phyloP scores from a whole-genome alignment of 2,329 filamentous ascomycete species.

The Nemania abortiva region DNA sequence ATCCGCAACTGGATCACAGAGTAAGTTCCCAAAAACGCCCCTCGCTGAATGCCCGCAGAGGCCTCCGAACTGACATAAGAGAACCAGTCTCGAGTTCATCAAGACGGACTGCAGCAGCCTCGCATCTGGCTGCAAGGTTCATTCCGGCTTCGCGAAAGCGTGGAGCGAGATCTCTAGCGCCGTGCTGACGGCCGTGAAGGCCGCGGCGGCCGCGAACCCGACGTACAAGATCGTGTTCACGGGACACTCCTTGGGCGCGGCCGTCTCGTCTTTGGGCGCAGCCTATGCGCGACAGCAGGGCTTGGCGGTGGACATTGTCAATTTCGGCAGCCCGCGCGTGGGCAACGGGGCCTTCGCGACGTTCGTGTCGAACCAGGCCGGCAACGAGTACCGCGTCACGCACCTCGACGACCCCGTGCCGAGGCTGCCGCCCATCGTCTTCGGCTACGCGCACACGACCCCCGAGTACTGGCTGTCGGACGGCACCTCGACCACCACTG shows the following conservation, averaged over 20 bases:
- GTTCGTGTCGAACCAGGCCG: constrained; percentile 66
- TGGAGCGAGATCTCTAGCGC: constrained; percentile 65
- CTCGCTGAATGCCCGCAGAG: background rate
- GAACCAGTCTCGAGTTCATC: constrained; percentile 56
- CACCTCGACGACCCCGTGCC: constrained; percentile 76
- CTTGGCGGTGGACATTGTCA: constrained; percentile 69
- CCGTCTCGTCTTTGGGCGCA: constrained; percentile 70
- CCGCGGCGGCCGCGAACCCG: constrained; percentile 61
- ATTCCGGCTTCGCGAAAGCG: constrained; percentile 69
- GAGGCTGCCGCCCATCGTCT: constrained; percentile 70
- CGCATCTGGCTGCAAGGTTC: constrained; percentile 62
- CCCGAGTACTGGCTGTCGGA: constrained; percentile 75
- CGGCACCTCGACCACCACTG: constrained; percentile 50
- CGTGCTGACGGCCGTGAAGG: constrained; percentile 58
- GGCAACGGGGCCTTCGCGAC: constrained; percentile 68
- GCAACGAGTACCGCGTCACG: constrained; percentile 72
- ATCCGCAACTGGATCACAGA: constrained; percentile 73
- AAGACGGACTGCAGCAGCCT: constrained; percentile 55
- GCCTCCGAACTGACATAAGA: constrained; percentile 4
- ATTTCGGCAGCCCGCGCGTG: constrained; percentile 74
- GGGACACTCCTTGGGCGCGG: constrained; percentile 77
- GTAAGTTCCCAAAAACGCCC: constrained; percentile 38
- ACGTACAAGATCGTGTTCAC: constrained; percentile 67
- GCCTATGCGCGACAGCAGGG: constrained; percentile 64
- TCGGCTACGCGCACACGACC: constrained; percentile 74